Conservation (phyloP, 2,329 filamentous ascomycete genomes). For the Anthostomella pinea region DNA sequence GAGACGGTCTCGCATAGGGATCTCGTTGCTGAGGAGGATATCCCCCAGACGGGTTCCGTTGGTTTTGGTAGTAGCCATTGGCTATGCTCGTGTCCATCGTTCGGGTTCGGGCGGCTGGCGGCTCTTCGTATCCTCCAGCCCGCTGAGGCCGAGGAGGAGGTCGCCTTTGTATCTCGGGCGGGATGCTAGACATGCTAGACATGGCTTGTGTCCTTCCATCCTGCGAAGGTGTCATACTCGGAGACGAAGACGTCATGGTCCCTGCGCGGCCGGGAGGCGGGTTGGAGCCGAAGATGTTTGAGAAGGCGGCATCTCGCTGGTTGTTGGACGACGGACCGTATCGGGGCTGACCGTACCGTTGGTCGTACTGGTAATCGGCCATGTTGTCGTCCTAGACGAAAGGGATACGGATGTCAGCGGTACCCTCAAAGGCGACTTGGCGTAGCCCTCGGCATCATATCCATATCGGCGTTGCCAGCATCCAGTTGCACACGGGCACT, state of each 20-base stretch:
- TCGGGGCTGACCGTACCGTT: constrained; percentile 52
- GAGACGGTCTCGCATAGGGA: constrained; percentile 42
- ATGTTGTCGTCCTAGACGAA: constrained; percentile 47
- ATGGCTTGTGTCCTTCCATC: constrained; percentile 77
- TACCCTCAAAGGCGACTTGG: too few species aligned
- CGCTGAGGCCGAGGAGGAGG: constrained; percentile 52
- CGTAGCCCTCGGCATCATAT: too few species aligned
- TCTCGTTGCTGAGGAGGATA: constrained; percentile 37
- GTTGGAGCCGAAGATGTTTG: constrained; percentile 88
- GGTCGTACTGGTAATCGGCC: constrained; percentile 58
- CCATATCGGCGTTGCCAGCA: too few species aligned
- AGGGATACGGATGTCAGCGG: constrained; percentile 20
- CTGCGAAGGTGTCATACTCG: constrained; percentile 48
- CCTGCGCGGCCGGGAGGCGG: constrained; percentile 87
- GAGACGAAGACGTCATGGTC: constrained; percentile 83
- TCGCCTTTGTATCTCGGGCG: constrained; percentile 55
- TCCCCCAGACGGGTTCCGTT: constrained; percentile 51
- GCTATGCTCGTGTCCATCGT: constrained; percentile 45
- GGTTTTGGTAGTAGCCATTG: constrained; percentile 52
- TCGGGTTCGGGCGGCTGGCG: constrained; percentile 36
- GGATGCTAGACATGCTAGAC: constrained; percentile 50
- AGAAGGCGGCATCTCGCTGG: constrained; percentile 92
- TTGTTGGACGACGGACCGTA: constrained; percentile 53
- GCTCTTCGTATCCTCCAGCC: constrained; percentile 37
- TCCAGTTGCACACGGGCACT: too few species aligned